Evolutionary conservation across 1,284 basidiomycete species (phyloP), one percentile per base, ranked within the genome.

Genomic region (Tremellales sp.): DNA sequence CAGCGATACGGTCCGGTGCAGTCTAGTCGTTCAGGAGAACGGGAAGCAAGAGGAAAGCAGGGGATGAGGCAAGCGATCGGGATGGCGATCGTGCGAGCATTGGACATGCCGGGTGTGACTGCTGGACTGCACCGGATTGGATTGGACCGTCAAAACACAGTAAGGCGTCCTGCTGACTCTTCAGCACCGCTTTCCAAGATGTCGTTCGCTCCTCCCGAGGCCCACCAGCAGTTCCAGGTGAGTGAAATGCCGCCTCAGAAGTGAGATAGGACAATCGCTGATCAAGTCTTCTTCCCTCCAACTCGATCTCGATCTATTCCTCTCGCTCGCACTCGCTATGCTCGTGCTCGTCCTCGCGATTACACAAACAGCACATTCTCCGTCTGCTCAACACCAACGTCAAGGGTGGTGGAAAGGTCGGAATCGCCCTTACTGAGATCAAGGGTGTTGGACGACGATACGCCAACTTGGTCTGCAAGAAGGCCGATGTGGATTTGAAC

Each of bases 351-450:
- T 27, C 24, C 21, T 43, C 17, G 25, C 35, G 13, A 5, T 19
- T 15, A 43, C 40, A 17, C 46, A 60, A 64, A 61, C 65, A 93
- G 87, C 90, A 94, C 83, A 96, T 96, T 77, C 79, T 97, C 60
- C 92, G 96, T 89, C 83, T 99, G 51, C 84, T 99, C 73, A 97
- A 98, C 84, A 98, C 96, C 74, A 98, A 99, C 80, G 96, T 99
- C 68, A 93, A 97, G 79, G 96, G 94, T 55, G 56, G 58, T 35
- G 86, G 92, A 73, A 97, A 97, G 82, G 87, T 97, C 76, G 93
- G 93, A 90, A 96, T 89, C 76, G 77, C 91, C 68, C 76, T 96
- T 80, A 96, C 91, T 47, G 91, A 98, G 81, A 98, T 98, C 83
- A 97, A 97, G 83, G 96, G 96, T 87, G 94, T 99, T 61, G 96